phyloP scores from a whole-genome alignment of 1,139 yeast species.

The Taphrina populina region DNA sequence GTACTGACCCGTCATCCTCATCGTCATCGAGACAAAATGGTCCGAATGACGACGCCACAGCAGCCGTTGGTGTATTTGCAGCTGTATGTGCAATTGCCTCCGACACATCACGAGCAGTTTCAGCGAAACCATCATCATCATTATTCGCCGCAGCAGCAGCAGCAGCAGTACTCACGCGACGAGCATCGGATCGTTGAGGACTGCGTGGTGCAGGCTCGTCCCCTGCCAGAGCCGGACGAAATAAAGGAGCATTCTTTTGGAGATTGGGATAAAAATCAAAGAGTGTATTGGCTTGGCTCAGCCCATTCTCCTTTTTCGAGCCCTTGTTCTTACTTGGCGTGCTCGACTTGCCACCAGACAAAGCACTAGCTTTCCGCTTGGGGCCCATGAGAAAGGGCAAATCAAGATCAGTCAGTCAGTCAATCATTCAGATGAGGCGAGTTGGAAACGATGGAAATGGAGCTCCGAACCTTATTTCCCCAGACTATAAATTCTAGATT shows the following conservation, averaged over 20 bases:
- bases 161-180: not conserved
- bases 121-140: not conserved
- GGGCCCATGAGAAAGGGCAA: slow-evolving; percentile 12
- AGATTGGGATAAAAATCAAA: slow-evolving; percentile 30
- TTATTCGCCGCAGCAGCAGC: slow-evolving; percentile 9
- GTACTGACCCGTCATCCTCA: slow-evolving; percentile 1
- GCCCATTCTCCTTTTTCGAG: slow-evolving; percentile 8
- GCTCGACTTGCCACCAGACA: too few species aligned
- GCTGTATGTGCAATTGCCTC: not conserved
- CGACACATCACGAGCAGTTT: not conserved
- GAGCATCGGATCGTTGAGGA: too few species aligned
- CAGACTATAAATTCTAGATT: slow-evolving; percentile 9
- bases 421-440: too few species aligned
- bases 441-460: too few species aligned
- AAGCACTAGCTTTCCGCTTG: too few species aligned
- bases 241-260: slow-evolving; percentile 29
- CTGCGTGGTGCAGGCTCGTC: slow-evolving; percentile 3
- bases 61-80: not conserved
- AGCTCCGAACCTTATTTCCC: slow-evolving; percentile 8
- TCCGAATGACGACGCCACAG: slow-evolving; percentile 8
- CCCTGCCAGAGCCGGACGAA: slow-evolving; percentile 9
- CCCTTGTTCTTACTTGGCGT: too few species aligned
- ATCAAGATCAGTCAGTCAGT: too few species aligned
- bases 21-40: slow-evolving; percentile 29
- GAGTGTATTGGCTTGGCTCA: slow-evolving; percentile 10